A percentile compares a stretch with the other conserved stretches of the same genome.
phyloP scores from a whole-genome alignment of 306 rosid genomes.

The Prunus mira region DNA sequence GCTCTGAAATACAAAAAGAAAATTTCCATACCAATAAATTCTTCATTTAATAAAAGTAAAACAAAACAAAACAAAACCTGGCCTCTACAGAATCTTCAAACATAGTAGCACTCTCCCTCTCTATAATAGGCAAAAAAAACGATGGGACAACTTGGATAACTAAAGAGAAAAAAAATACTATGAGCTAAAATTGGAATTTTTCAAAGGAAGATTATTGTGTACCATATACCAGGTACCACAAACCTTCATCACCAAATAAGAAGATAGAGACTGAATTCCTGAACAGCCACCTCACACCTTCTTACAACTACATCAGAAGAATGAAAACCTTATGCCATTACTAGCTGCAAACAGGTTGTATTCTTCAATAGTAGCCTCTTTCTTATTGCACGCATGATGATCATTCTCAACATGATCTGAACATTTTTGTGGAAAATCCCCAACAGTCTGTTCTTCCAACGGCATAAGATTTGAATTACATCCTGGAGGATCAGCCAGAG shows the following conservation, averaged over 20 bases:
- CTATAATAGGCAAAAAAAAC: conserved; percentile 41
- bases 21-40: conserved; percentile 22
- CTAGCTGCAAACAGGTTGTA: conserved; percentile 93
- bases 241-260: conserved; percentile 54
- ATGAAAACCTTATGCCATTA: conserved; percentile 61
- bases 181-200: conserved; percentile 43
- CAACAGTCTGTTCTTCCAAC: conserved; percentile 38
- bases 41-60: conserved; percentile 21
- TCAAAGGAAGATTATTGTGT: conserved; percentile 66
- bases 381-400: conserved; percentile 49
- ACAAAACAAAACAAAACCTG: neutral
- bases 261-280: conserved; percentile 54
- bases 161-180: conserved; percentile 46
- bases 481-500: conserved; percentile 66
- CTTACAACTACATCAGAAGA: conserved; percentile 61
- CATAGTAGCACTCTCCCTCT: conserved; percentile 58
- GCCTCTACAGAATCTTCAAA: conserved; percentile 44
- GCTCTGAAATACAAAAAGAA: neutral
- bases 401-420: conserved; percentile 49
- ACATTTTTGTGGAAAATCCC: conserved; percentile 37
- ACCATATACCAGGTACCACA: conserved; percentile 51
- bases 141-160: conserved; percentile 47
- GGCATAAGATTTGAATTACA: conserved; percentile 40
- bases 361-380: conserved; percentile 73
- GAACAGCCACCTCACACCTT: conserved; percentile 65